Evolutionary conservation across 1,284 basidiomycete species (phyloP).

Genomic region (Sanghuangporus sanghuang): DNA sequence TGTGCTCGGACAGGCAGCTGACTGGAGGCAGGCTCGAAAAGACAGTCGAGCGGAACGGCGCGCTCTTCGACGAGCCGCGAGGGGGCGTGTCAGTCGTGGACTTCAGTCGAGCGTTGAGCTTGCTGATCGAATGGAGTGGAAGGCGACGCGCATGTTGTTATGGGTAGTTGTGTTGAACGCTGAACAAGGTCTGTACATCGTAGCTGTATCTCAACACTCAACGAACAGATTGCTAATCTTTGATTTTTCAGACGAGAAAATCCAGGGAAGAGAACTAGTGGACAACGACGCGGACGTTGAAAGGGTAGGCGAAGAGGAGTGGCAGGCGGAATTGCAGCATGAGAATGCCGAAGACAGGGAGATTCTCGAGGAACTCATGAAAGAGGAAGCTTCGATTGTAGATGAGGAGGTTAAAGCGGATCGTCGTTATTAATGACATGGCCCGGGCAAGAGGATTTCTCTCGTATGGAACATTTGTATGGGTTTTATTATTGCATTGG

Average conservation of each 20-base stretch:
- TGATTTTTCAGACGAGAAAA: neutral
- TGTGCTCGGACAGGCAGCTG: neutral
- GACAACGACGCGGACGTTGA: neutral
- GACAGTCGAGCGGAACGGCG: neutral
- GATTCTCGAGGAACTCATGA: neutral
- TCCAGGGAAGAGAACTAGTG: neutral
- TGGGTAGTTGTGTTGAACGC: neutral
- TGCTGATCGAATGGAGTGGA: neutral
- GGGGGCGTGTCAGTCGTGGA: neutral
- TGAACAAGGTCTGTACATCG: neutral
- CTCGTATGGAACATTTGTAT: too few relatives aligned
- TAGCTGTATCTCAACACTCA: too few relatives aligned
- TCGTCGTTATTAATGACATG: too few relatives aligned
- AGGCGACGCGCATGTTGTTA: neutral
- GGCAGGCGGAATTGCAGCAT: neutral
- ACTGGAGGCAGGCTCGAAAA: neutral
- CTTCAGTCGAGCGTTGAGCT: neutral
- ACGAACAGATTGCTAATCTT: too few relatives aligned
- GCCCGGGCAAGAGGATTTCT: too few relatives aligned
- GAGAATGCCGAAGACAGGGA: neutral
- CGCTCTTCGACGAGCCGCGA: neutral
- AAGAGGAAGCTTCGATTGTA: neutral
- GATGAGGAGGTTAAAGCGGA: neutral
- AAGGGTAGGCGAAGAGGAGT: neutral
- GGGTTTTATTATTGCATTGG: too few relatives aligned